These are phyloP conservation scores for Trametes sp. DNA, from an alignment of 1,284 basidiomycete genomes.

Conservation along the genomic window DNA sequence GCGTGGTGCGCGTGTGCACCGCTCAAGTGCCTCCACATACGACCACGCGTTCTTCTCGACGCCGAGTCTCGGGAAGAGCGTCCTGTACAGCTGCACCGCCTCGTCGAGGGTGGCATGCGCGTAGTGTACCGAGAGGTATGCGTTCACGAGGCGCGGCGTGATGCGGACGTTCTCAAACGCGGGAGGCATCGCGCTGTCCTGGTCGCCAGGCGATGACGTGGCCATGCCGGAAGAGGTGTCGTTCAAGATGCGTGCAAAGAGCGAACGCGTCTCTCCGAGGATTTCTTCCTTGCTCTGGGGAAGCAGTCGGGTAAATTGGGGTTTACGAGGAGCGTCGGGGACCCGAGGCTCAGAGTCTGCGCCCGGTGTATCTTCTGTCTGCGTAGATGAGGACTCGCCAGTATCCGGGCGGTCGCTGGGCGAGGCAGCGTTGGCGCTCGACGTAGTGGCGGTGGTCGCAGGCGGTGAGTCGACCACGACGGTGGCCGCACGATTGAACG, in stretches of 20 bases:
- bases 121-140: constrained; percentile 85
- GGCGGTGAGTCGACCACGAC: constrained; percentile 40
- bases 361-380: not conserved
- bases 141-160: constrained; percentile 75
- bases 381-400: not conserved
- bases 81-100: constrained; percentile 55
- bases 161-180: constrained; percentile 67
- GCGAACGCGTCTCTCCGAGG: constrained; percentile 70
- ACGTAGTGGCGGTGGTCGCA: not conserved
- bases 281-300: constrained; percentile 83
- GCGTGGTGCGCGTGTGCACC: constrained; percentile 59
- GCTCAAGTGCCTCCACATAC: constrained; percentile 73
- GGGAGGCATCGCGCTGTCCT: constrained; percentile 32
- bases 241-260: constrained; percentile 76
- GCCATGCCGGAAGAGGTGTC: constrained; percentile 45
- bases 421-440: not conserved
- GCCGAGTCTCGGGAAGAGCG: constrained; percentile 53
- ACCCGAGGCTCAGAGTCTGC: not conserved
- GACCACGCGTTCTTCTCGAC: constrained; percentile 60
- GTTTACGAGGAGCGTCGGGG: not conserved
- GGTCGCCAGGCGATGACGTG: not conserved
- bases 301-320: constrained; percentile 62
- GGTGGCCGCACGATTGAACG: constrained; percentile 62
- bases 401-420: not conserved
- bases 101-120: constrained; percentile 62